These are phyloP conservation scores for Penicillium psychrofluorescens DNA, from an alignment of 495 filamentous ascomycete species.

Conservation along the genomic window DNA sequence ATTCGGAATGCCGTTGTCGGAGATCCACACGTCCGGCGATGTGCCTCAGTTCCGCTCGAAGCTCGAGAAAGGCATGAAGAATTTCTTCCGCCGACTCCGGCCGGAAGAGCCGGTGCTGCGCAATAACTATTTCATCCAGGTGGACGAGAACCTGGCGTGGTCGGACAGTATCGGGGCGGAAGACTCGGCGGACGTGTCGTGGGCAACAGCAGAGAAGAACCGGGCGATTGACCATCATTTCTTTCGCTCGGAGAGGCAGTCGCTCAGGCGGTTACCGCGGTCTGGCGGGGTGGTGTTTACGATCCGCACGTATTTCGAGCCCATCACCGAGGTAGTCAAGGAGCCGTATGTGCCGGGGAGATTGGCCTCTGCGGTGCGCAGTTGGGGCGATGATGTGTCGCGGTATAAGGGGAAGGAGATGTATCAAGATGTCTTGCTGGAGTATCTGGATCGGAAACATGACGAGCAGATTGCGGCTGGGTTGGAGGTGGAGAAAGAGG, in stretches of 20 bases:
- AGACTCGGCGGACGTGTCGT: conserved; percentile 56
- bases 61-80: conserved; percentile 76
- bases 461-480: conserved; percentile 64
- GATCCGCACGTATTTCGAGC: conserved; percentile 73
- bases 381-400: conserved; percentile 81
- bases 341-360: conserved; percentile 67
- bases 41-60: conserved; percentile 75
- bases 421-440: conserved; percentile 71
- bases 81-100: conserved; percentile 63
- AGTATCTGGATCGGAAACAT: conserved; percentile 77
- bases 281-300: conserved; percentile 75
- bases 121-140: conserved; percentile 76
- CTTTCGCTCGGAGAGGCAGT: conserved; percentile 77
- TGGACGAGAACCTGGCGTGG: conserved; percentile 67
- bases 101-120: conserved; percentile 58
- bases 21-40: conserved; percentile 77
- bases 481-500: conserved; percentile 51
- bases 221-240: conserved; percentile 66
- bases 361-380: conserved; percentile 65
- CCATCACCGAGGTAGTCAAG: conserved; percentile 55
- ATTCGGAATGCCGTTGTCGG: conserved; percentile 72
- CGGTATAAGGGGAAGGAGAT: conserved; percentile 78
- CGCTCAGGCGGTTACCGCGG: conserved; percentile 62
- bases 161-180: conserved; percentile 68
- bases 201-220: conserved; percentile 74